Conservation (phyloP, 345 rosid species). For the Tarenaya hassleriana region DNA sequence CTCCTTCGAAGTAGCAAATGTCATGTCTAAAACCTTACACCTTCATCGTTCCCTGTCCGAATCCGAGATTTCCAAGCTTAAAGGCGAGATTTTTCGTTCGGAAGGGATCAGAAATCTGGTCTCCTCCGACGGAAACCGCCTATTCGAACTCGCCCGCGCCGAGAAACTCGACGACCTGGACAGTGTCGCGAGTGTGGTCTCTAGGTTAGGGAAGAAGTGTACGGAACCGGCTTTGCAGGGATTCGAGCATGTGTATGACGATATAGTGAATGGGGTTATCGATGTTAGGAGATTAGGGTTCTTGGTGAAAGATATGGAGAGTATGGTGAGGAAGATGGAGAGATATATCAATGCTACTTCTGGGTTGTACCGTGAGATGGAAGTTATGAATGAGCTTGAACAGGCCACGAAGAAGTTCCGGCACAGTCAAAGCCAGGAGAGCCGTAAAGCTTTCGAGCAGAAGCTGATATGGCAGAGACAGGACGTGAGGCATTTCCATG, state of each 20-base stretch:
- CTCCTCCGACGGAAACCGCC: slow-evolving; percentile 54
- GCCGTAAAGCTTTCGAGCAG: slow-evolving; percentile 82
- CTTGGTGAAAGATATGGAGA: slow-evolving; percentile 88
- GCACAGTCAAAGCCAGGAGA: slow-evolving; percentile 62
- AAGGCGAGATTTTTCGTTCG: slow-evolving; percentile 55
- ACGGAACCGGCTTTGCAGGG: slow-evolving; percentile 85
- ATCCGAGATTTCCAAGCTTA: slow-evolving; percentile 66
- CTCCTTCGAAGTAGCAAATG: slow-evolving; percentile 87
- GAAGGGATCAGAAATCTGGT: slow-evolving; percentile 56
- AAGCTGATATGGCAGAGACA: slow-evolving; percentile 93
- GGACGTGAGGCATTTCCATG: slow-evolving; percentile 81
- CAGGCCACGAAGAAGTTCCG: slow-evolving; percentile 77
- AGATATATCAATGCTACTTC: slow-evolving; percentile 65
- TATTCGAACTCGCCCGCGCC: slow-evolving; percentile 65
- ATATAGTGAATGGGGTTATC: slow-evolving; percentile 62
- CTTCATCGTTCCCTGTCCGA: slow-evolving; percentile 76
- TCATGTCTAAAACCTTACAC: slow-evolving; percentile 81
- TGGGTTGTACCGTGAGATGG: slow-evolving; percentile 76
- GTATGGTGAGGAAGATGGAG: slow-evolving; percentile 88
- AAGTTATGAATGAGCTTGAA: slow-evolving; percentile 82
- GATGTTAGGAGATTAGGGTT: slow-evolving; percentile 77
- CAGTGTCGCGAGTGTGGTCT: slow-evolving; percentile 67
- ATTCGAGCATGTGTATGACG: slow-evolving; percentile 90
- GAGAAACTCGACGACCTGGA: slow-evolving; percentile 83
- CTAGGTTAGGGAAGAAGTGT: slow-evolving; percentile 88